A percentile compares a stretch with the other conserved stretches of the same genome.
Conservation (phyloP, 2,329 filamentous ascomycete species). For the Fusarium phyllophilum region DNA sequence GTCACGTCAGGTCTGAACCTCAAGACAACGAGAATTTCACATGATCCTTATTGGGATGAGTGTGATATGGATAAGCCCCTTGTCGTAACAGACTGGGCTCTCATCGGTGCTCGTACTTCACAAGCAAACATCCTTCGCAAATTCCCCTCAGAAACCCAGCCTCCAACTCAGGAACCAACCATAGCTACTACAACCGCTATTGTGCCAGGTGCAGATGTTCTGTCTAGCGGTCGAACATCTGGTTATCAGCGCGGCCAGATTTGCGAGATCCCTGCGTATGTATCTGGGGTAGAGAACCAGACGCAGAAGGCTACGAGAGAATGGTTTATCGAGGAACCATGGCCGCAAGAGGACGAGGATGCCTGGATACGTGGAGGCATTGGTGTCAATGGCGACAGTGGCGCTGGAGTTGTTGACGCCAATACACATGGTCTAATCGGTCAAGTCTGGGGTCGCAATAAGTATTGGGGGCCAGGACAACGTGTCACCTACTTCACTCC, state of each 20-base stretch:
- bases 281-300: slow-evolving; percentile 52
- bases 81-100: slow-evolving; percentile 57
- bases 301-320: slow-evolving; percentile 56
- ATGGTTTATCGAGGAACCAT: slow-evolving; percentile 58
- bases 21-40: slow-evolving; percentile 55
- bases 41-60: slow-evolving; percentile 58
- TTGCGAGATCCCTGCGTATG: slow-evolving; percentile 56
- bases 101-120: slow-evolving; percentile 49
- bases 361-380: slow-evolving; percentile 59
- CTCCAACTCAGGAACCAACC: slow-evolving; percentile 46
- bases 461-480: slow-evolving; percentile 55
- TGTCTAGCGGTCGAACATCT: slow-evolving; percentile 56
- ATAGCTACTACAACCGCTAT: slow-evolving; percentile 47
- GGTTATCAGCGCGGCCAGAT: slow-evolving; percentile 55
- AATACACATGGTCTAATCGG: slow-evolving; percentile 53
- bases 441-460: slow-evolving; percentile 58
- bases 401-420: slow-evolving; percentile 56
- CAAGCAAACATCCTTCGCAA: slow-evolving; percentile 55
- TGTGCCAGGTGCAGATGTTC: slow-evolving; percentile 49
- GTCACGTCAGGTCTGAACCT: slow-evolving; percentile 56
- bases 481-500: slow-evolving; percentile 57
- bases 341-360: slow-evolving; percentile 52
- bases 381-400: slow-evolving; percentile 57
- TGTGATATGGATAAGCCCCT: slow-evolving; percentile 53
- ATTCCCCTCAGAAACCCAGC: slow-evolving; percentile 51